Conservation (phyloP, 768 basidiomycete genomes). For the Leccinum subtestaceum region DNA sequence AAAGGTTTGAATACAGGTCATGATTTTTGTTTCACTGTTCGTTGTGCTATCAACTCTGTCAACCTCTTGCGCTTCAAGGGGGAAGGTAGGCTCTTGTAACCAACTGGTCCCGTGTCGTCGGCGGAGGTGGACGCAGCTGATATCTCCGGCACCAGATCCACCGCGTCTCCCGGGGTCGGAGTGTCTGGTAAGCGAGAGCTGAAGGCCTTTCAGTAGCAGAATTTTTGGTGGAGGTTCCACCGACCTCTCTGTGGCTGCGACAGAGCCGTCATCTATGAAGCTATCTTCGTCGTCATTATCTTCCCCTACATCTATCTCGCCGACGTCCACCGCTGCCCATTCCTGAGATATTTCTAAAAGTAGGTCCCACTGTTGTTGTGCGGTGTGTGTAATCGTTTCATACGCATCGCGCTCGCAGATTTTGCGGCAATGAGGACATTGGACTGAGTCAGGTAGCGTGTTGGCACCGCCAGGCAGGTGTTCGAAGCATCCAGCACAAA, state of each 20-base stretch:
- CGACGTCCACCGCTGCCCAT: slow-evolving; percentile 12
- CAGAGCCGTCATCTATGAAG: slow-evolving; percentile 3
- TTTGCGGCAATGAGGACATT: slow-evolving; percentile 21
- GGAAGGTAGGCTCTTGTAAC: slow-evolving; percentile 23
- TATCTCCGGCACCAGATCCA: slow-evolving; percentile 5
- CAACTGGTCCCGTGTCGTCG: slow-evolving; percentile 1
- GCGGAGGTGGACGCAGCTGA: background rate
- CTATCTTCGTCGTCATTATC: slow-evolving; percentile 6
- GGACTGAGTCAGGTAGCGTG: slow-evolving; percentile 1
- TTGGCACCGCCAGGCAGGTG: background rate
- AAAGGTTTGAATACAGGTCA: background rate
- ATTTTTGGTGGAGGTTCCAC: background rate
- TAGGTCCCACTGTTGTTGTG: slow-evolving; percentile 20
- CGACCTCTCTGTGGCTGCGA: slow-evolving; percentile 9
- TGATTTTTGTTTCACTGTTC: background rate
- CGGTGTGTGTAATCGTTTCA: slow-evolving; percentile 16
- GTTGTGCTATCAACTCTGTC: slow-evolving; percentile 11
- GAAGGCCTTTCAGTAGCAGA: slow-evolving; percentile 8
- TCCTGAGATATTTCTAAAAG: slow-evolving; percentile 18
- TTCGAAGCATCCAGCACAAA: slow-evolving; percentile 18
- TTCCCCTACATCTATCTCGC: slow-evolving; percentile 11
- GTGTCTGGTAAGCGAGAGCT: slow-evolving; percentile 5
- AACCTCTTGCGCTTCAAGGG: slow-evolving; percentile 22
- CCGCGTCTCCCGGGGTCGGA: background rate
- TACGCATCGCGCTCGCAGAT: slow-evolving; percentile 9